A percentile compares a stretch with the other conserved stretches of the same genome.
Evolutionary conservation across 2,329 filamentous ascomycete genomes (phyloP).

Genomic region (Cercospora nicotianae): DNA sequence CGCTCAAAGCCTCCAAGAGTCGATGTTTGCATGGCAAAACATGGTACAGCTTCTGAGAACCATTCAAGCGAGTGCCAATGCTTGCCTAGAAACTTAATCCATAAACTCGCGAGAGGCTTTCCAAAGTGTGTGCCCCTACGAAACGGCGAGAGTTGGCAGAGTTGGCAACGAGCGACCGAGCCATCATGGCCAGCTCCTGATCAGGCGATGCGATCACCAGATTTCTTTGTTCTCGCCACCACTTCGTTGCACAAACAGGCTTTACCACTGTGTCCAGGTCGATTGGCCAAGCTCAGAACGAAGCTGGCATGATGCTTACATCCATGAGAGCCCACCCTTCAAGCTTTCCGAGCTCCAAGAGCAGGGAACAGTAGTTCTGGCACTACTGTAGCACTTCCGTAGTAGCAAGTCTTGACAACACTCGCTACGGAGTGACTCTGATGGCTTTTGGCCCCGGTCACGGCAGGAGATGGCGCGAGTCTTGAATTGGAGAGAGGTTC

Average conservation of each 20-base stretch:
- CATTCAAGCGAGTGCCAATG: conserved; percentile 1
- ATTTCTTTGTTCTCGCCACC: not conserved
- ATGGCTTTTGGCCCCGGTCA: not conserved
- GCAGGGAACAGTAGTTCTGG: not conserved
- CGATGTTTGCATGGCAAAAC: not conserved
- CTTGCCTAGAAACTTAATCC: conserved; percentile 3
- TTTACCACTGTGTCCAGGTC: not conserved
- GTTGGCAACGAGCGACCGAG: not conserved
- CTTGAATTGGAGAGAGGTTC: not conserved
- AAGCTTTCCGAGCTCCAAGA: not conserved
- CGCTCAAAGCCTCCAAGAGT: not conserved
- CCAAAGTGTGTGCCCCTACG: not conserved
- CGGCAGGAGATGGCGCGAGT: not conserved
- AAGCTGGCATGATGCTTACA: conserved; percentile 6
- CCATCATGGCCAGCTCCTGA: not conserved
- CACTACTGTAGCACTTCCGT: not conserved
- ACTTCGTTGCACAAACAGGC: not conserved
- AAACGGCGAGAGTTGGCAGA: conserved; percentile 1
- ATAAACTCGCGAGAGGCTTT: not conserved
- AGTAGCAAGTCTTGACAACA: not conserved
- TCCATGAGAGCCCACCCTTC: not conserved
- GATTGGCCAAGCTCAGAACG: not conserved
- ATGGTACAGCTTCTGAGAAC: not conserved
- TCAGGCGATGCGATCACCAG: not conserved
- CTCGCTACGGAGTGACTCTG: not conserved